phyloP scores from a whole-genome alignment of 148 eudicot species.

The Agrostemma githago region DNA sequence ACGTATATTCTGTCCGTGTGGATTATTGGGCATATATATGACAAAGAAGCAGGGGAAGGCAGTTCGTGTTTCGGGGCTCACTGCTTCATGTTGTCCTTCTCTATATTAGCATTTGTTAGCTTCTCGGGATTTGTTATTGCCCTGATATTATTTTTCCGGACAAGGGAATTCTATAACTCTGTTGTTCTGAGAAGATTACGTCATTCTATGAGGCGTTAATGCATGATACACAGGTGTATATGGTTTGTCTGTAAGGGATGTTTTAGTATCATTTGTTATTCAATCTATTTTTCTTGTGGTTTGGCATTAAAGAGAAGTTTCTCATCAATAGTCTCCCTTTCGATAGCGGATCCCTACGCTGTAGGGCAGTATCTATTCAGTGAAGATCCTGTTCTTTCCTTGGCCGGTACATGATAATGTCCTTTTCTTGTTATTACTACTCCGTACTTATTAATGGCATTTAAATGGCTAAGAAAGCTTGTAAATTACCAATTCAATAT shows the following conservation, averaged over 20 bases:
- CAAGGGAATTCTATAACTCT: constrained; percentile 51
- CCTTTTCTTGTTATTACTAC: no score
- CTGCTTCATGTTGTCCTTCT: constrained; percentile 76
- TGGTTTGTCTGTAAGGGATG: not conserved
- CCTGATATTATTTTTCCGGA: constrained; percentile 51
- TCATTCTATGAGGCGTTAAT: constrained; percentile 25
- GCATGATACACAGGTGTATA: not conserved
- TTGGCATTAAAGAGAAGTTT: not conserved
- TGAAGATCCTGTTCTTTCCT: not conserved
- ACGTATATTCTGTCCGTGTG: constrained; percentile 68
- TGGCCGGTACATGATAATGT: not conserved
- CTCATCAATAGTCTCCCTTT: not conserved
- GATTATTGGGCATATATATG: constrained; percentile 72
- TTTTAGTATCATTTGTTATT: not conserved
- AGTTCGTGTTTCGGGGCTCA: constrained; percentile 57
- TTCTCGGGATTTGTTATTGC: constrained; percentile 56
- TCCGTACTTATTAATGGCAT: not conserved
- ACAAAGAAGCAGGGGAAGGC: constrained; percentile 48
- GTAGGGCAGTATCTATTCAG: not conserved
- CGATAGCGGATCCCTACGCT: not conserved
- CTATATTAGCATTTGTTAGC: constrained; percentile 54
- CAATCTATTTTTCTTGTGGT: not conserved
- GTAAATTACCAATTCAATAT: not conserved
- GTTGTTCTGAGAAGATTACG: constrained; percentile 40
- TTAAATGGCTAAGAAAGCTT: not conserved